Evolutionary conservation across 106 monocot species (phyloP).

Genomic region (Narthecium ossifragum): DNA sequence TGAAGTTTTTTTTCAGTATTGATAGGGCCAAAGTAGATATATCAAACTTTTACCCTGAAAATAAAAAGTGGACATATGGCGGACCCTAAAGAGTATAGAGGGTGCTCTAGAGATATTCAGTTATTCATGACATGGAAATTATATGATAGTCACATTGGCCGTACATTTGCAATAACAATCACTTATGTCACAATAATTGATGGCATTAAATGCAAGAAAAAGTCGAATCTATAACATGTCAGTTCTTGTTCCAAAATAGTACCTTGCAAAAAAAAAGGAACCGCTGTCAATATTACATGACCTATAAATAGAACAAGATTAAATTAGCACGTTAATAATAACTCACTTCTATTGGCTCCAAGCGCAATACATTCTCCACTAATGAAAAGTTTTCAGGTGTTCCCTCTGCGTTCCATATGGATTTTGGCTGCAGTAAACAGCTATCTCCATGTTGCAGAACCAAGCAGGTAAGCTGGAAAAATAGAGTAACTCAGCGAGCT

Average conservation of each 20-base stretch:
- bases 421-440: constrained; percentile 68
- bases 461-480: constrained; percentile 75
- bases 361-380: constrained; percentile 68
- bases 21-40: no score
- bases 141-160: no score
- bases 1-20: no score
- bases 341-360: constrained; percentile 78
- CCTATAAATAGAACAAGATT: background rate
- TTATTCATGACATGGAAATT: no score
- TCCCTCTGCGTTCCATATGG: constrained; percentile 93
- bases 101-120: no score
- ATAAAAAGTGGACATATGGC: no score
- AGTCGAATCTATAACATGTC: background rate
- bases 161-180: no score
- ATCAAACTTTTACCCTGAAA: no score
- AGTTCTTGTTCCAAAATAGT: background rate
- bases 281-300: background rate
- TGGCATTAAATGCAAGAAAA: no score
- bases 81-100: no score
- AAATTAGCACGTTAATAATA: background rate
- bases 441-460: constrained; percentile 51
- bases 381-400: constrained; percentile 42
- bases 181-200: no score
- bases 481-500: constrained; percentile 4
- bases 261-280: background rate